Evolutionary conservation across 495 filamentous ascomycete genomes (phyloP), one percentile per base, ranked within the genome.

Genomic region (Elasticomyces elasticus): DNA sequence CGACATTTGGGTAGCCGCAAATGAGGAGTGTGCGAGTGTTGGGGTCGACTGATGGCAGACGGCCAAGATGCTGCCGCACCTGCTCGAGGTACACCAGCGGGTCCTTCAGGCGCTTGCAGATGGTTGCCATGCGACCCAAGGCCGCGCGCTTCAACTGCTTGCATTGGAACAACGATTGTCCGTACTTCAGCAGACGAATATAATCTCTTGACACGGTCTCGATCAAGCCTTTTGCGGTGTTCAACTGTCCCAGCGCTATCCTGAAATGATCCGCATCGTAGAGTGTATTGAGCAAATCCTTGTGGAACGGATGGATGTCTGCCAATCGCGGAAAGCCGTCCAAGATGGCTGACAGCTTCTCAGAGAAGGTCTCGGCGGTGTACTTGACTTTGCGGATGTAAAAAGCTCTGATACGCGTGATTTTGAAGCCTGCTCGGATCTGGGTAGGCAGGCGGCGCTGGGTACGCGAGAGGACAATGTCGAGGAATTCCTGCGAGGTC

Each of bases 301-400:
- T 89, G 71, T 91, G 92, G 76, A 98, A 98, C 38, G 92, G 92
- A 67, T 98, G 92, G 67, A 96, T 91, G 64, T 98, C 92, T 59
- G 87, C 81, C 30, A 98, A 74, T n/a, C 89, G 76, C 27, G 92
- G 92, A 66, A 98, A 98, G 63, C 87, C 89, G 68, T 91, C 84
- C 54, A 96, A 79, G 64, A 95, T 95, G 27, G 81, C 75, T 56
- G 79, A 82, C 54, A 98, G 81, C 73, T 97, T 95, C 62, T 98
- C 92, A 50, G 81, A 80, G 70, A 96, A 96, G 38, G 92, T 96
- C 71, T 96, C 90, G 65, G 91, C 83, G n/a, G 92, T 97, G 69
- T 86, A 97, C 69, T 97, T 98, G 77, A 97, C 92, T 72, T 98
- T 97, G 67, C 92, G 79, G 54, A 89, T 95, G 67, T 95, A 95